Conservation (phyloP, 2,329 filamentous ascomycete genomes). For the Xylaria sp. region DNA sequence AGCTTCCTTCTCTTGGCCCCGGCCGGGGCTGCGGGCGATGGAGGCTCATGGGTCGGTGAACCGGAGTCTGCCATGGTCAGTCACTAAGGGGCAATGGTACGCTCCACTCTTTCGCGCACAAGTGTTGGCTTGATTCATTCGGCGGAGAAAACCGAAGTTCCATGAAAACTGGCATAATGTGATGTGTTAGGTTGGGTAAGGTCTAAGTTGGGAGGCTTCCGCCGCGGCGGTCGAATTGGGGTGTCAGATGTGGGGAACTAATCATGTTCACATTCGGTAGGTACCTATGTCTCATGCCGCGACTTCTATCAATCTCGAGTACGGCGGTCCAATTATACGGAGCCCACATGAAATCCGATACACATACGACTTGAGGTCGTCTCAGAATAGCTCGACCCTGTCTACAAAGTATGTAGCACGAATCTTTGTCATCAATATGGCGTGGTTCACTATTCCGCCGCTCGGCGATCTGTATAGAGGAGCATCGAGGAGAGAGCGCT, state of each 20-base stretch:
- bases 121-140: background rate
- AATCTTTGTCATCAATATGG: too few relatives aligned
- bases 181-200: background rate
- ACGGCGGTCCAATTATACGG: background rate
- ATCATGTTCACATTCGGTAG: background rate
- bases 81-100: background rate
- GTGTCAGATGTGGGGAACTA: conserved; percentile 24
- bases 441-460: conserved; percentile 9
- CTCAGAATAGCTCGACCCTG: background rate
- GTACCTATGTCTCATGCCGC: background rate
- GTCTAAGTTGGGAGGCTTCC: conserved; percentile 13
- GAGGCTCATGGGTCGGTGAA: conserved; percentile 16
- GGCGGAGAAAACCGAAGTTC: background rate
- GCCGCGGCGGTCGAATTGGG: conserved; percentile 37
- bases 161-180: background rate
- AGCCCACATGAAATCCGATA: background rate
- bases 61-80: conserved; percentile 11
- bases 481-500: background rate
- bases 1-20: conserved; percentile 28
- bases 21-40: conserved; percentile 7
- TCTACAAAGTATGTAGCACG: background rate
- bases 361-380: background rate
- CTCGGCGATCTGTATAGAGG: background rate
- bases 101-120: background rate
- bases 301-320: background rate